A percentile compares a stretch with the other conserved stretches of the same genome.
Evolutionary conservation across 2,329 filamentous ascomycete genomes (phyloP).

Genomic region (Lasiodiplodia theobromae): DNA sequence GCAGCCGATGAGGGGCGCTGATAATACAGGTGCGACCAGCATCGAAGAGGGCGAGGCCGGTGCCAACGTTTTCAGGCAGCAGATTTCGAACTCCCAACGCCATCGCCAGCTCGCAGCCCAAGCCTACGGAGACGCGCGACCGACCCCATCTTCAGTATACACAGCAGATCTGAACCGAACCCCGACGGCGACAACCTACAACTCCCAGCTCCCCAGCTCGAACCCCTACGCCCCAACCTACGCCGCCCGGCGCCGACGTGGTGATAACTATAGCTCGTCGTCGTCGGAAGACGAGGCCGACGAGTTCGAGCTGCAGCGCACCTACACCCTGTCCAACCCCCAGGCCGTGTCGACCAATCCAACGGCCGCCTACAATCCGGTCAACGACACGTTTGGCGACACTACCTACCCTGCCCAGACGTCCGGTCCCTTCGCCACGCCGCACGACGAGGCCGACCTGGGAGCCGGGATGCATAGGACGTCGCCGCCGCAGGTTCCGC

Average conservation of each 20-base stretch:
- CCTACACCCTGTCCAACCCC: conserved; percentile 36
- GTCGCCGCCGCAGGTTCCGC: conserved; percentile 24
- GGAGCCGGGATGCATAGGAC: conserved; percentile 39
- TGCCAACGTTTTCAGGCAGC: conserved; percentile 48
- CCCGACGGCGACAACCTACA: conserved; percentile 43
- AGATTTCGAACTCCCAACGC: conserved; percentile 47
- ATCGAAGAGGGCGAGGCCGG: conserved; percentile 31
- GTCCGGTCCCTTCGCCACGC: conserved; percentile 30
- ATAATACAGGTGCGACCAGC: conserved; percentile 21
- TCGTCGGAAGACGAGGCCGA: conserved; percentile 49
- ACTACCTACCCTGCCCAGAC: conserved; percentile 45
- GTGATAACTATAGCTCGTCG: conserved; percentile 47
- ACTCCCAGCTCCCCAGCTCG: conserved; percentile 41
- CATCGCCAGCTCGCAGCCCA: conserved; percentile 39
- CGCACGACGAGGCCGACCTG: conserved; percentile 36
- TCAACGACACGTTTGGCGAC: conserved; percentile 41
- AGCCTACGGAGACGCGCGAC: conserved; percentile 33
- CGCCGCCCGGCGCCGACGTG: conserved; percentile 36
- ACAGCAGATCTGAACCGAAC: conserved; percentile 42
- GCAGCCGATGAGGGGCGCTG: conserved; percentile 33
- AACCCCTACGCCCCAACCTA: conserved; percentile 41
- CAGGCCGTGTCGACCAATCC: conserved; percentile 3
- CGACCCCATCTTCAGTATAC: conserved; percentile 33
- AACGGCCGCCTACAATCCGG: conserved; percentile 41
- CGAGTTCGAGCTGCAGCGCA: conserved; percentile 45